phyloP scores from a whole-genome alignment of 768 basidiomycete genomes.

The Strobilomyces confusus region DNA sequence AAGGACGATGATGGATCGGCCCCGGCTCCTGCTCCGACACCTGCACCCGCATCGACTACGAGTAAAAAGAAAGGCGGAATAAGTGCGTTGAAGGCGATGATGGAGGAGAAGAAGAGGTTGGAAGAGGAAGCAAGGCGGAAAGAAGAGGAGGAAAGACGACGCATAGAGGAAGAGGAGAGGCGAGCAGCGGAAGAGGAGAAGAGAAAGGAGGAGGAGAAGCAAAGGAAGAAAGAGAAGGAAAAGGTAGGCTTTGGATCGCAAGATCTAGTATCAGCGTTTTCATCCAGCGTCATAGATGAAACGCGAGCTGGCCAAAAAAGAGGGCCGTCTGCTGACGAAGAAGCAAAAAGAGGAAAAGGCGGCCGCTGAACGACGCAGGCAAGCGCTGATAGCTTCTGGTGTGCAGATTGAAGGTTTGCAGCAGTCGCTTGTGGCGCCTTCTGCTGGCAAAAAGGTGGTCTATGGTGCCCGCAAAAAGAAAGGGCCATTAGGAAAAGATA shows the following conservation, averaged over 20 bases:
- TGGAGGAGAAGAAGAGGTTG: conserved; percentile 87
- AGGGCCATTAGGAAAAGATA: conserved; percentile 45
- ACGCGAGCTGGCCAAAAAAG: conserved; percentile 86
- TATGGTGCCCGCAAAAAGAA: conserved; percentile 87
- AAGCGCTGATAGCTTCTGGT: conserved; percentile 87
- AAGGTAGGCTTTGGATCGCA: conserved; percentile 46
- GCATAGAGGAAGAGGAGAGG: conserved; percentile 89
- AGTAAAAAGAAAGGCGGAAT: conserved; percentile 77
- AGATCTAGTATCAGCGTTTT: not conserved
- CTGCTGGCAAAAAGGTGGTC: conserved; percentile 62
- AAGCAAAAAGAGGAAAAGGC: conserved; percentile 94
- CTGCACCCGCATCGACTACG: conserved; percentile 35
- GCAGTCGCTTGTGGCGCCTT: conserved; percentile 42
- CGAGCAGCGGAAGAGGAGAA: conserved; percentile 70
- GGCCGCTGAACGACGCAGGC: conserved; percentile 83
- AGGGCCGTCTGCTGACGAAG: conserved; percentile 92
- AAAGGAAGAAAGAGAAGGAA: conserved; percentile 82
- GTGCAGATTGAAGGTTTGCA: conserved; percentile 89
- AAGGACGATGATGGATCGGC: conserved; percentile 69
- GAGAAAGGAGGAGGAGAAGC: conserved; percentile 78
- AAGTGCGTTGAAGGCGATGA: conserved; percentile 79
- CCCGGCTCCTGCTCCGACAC: conserved; percentile 31
- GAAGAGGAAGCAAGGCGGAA: conserved; percentile 76
- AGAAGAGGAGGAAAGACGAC: conserved; percentile 73
- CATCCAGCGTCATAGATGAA: conserved; percentile 57